Percentiles rank a stretch among this genome's conserved stretches.
Conservation (phyloP, 208 protist genomes). For the Wallacemonas sp. region DNA sequence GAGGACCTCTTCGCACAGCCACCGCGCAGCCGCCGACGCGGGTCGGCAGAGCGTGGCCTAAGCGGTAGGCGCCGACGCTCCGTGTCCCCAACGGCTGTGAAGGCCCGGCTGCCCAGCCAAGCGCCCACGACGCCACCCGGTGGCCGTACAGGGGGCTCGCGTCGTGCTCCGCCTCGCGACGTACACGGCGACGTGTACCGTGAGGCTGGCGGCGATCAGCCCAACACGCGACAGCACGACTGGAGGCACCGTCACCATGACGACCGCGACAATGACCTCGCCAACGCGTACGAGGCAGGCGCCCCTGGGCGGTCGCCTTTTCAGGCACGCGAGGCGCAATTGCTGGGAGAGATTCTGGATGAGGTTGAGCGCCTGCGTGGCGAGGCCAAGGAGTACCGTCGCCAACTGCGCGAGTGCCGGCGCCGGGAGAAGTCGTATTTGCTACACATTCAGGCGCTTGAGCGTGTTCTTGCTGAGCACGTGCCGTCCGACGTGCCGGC, state of each 20-base stretch:
- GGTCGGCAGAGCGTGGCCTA: neutral
- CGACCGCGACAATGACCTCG: no score
- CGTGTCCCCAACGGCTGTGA: no score
- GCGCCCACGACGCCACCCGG: neutral
- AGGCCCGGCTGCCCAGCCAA: no score
- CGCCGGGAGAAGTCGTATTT: slow-evolving; percentile 10
- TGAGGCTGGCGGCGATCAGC: no score
- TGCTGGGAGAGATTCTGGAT: slow-evolving; percentile 12
- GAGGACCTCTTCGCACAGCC: neutral
- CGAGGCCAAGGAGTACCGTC: slow-evolving; percentile 10
- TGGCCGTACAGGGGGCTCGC: neutral
- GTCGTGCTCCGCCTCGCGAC: neutral
- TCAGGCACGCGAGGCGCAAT: neutral
- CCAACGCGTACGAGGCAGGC: neutral
- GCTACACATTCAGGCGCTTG: slow-evolving; percentile 12
- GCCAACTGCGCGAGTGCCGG: slow-evolving; percentile 6
- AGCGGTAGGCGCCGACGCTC: no score
- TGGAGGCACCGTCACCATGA: no score
- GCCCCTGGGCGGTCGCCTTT: neutral
- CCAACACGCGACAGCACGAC: no score
- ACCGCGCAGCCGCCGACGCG: neutral
- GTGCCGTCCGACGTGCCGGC: neutral
- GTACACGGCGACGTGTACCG: no score
- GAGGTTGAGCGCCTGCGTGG: slow-evolving; percentile 16
- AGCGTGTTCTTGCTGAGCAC: slow-evolving; percentile 9